Percentiles rank a stretch among this genome's conserved stretches.
Conservation (phyloP, 495 filamentous ascomycete genomes). For the Daldinia concentrica region DNA sequence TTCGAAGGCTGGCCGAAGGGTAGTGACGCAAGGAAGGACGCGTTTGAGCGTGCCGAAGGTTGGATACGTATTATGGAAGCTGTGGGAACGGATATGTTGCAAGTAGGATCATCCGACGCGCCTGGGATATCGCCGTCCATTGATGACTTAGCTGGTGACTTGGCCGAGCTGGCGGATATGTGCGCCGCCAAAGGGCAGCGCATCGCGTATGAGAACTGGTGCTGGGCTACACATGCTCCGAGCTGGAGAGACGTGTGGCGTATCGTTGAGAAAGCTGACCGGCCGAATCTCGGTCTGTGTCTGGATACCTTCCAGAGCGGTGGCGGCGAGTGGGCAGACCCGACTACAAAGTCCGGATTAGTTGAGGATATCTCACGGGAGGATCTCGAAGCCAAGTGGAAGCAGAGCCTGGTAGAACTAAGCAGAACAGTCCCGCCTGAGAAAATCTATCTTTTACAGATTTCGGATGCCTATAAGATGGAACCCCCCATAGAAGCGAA, state of each 20-base stretch:
- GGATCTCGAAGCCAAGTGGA: conserved; percentile 61
- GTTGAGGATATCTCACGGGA: conserved; percentile 51
- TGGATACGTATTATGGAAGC: conserved; percentile 81
- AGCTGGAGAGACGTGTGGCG: conserved; percentile 74
- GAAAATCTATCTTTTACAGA: conserved; percentile 81
- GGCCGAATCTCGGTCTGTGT: conserved; percentile 76
- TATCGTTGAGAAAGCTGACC: conserved; percentile 68
- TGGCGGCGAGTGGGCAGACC: conserved; percentile 80
- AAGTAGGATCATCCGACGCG: conserved; percentile 78
- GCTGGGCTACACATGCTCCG: conserved; percentile 78
- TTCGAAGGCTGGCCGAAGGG: conserved; percentile 80
- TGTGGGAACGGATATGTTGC: conserved; percentile 76
- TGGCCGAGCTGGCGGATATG: conserved; percentile 70
- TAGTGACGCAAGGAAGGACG: conserved; percentile 67
- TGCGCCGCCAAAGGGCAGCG: conserved; percentile 64
- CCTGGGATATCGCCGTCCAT: conserved; percentile 60
- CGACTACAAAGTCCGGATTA: conserved; percentile 70
- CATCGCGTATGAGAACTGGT: conserved; percentile 86
- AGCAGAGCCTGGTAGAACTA: conserved; percentile 63
- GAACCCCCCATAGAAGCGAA: conserved; percentile 60
- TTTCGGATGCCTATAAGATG: conserved; percentile 79
- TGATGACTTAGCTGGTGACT: conserved; percentile 65
- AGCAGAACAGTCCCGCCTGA: conserved; percentile 66
- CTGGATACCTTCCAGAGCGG: conserved; percentile 85
- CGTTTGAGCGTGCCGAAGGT: conserved; percentile 69